Evolutionary conservation across 768 basidiomycete genomes (phyloP).

Genomic region (Trametes cinnabarina): DNA sequence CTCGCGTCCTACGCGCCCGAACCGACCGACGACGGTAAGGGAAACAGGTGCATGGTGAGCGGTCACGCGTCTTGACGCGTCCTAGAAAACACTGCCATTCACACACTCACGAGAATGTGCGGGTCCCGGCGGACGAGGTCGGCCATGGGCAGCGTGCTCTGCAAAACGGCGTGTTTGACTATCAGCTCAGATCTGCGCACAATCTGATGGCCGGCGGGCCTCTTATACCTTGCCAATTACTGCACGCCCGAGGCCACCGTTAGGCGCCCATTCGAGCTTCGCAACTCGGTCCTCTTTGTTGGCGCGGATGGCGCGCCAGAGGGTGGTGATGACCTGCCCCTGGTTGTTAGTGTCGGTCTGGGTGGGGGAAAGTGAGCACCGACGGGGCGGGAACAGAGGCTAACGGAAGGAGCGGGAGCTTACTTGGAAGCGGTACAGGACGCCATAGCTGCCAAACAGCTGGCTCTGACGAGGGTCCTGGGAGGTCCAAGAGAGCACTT

Average conservation of each 20-base stretch:
- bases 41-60: neutral
- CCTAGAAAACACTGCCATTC: slow-evolving; percentile 11
- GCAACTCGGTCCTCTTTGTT: slow-evolving; percentile 88
- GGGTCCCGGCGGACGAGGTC: slow-evolving; percentile 76
- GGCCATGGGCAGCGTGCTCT: slow-evolving; percentile 79
- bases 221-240: slow-evolving; percentile 73
- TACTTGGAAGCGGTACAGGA: slow-evolving; percentile 80
- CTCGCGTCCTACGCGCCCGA: slow-evolving; percentile 35
- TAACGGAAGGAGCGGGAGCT: slow-evolving; percentile 26
- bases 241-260: slow-evolving; percentile 80
- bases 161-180: slow-evolving; percentile 24
- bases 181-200: slow-evolving; percentile 28
- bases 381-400: slow-evolving; percentile 18
- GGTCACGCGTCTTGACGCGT: slow-evolving; percentile 17
- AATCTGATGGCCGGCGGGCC: slow-evolving; percentile 13
- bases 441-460: slow-evolving; percentile 79
- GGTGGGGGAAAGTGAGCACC: slow-evolving; percentile 28
- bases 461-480: slow-evolving; percentile 82
- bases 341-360: slow-evolving; percentile 64
- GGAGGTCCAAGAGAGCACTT: slow-evolving; percentile 84
- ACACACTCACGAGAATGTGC: slow-evolving; percentile 51
- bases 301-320: slow-evolving; percentile 77
- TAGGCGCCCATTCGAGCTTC: slow-evolving; percentile 83
- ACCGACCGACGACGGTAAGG: slow-evolving; percentile 1
- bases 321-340: slow-evolving; percentile 71